phyloP scores from a whole-genome alignment of 345 rosid genomes.

The Gossypium bickii region DNA sequence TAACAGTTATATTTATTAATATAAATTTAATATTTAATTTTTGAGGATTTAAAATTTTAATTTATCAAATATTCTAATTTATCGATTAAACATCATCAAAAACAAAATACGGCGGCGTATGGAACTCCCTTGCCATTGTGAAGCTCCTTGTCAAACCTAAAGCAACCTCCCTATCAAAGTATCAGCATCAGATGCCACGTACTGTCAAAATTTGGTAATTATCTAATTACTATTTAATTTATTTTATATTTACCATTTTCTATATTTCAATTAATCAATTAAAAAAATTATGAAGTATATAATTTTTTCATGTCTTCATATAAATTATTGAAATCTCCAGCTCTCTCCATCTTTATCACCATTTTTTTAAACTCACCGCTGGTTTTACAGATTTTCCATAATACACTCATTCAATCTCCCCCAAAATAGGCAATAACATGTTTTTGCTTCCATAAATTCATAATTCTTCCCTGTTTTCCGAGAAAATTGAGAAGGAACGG shows the following conservation, averaged over 20 bases:
- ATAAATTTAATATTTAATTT: too few species aligned
- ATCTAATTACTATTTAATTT: neutral
- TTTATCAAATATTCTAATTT: too few species aligned
- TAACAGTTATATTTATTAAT: too few species aligned
- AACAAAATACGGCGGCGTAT: neutral
- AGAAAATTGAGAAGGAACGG: neutral
- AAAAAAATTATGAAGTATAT: neutral
- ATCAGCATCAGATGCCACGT: neutral
- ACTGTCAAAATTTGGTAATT: neutral
- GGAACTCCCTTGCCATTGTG: neutral
- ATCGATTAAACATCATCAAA: too few species aligned
- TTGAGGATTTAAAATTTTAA: too few species aligned
- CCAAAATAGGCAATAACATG: neutral
- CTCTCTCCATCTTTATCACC: neutral
- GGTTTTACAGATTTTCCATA: neutral
- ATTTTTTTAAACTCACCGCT: neutral
- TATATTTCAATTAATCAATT: neutral
- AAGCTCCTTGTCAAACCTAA: neutral
- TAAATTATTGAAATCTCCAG: conserved; percentile 13
- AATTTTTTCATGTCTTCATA: neutral
- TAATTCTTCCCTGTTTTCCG: neutral
- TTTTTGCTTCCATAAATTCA: neutral
- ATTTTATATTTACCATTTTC: neutral
- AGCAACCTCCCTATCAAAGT: neutral
- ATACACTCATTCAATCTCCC: neutral